phyloP scores from a whole-genome alignment of 2,329 filamentous ascomycete species.

The Aspergillus hiratsukae region DNA sequence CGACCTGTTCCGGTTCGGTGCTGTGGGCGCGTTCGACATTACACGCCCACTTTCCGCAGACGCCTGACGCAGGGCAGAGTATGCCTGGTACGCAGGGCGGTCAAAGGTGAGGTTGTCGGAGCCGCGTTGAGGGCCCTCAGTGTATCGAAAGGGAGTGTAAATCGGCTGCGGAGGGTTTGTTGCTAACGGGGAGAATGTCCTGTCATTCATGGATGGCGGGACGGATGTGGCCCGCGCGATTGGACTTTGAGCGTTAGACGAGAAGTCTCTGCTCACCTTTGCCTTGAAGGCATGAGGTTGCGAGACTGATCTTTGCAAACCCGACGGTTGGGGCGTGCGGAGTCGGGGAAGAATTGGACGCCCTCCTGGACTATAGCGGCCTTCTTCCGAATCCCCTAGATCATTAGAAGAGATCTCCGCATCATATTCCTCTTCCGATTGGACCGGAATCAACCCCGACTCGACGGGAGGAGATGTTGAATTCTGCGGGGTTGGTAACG shows the following conservation, averaged over 20 bases:
- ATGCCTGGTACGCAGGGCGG: constrained; percentile 44
- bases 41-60: constrained; percentile 42
- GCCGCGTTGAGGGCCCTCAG: constrained; percentile 39
- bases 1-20: constrained; percentile 13
- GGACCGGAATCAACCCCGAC: constrained; percentile 33
- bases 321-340: constrained; percentile 14
- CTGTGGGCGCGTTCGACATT: constrained; percentile 32
- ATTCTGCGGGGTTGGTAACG: constrained; percentile 7
- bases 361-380: constrained; percentile 51
- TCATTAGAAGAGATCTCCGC: neutral
- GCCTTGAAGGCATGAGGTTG: constrained; percentile 14
- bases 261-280: neutral
- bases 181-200: constrained; percentile 23
- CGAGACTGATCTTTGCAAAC: constrained; percentile 24
- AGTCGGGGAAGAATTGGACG: constrained; percentile 42
- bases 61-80: constrained; percentile 44
- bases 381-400: constrained; percentile 22
- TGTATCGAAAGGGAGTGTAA: constrained; percentile 45
- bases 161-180: constrained; percentile 38
- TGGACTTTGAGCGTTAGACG: neutral
- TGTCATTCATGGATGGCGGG: constrained; percentile 19
- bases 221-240: constrained; percentile 22
- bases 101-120: constrained; percentile 36
- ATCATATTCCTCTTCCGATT: constrained; percentile 18
- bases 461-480: constrained; percentile 17